Conservation (phyloP, 2,329 filamentous ascomycete species). For the Nemania abortiva region DNA sequence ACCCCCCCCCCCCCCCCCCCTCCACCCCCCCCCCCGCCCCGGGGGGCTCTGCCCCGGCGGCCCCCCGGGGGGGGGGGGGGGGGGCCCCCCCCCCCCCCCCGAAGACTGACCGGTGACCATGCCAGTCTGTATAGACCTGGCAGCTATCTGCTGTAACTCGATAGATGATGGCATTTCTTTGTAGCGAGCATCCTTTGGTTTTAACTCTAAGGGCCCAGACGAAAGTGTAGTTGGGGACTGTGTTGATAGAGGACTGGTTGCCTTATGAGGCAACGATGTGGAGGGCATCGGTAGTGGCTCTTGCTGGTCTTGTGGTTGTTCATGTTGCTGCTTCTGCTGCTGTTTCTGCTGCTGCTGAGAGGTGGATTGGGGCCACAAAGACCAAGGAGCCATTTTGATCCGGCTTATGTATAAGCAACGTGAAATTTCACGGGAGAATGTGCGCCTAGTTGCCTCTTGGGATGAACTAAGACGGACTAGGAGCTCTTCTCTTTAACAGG, state of each 20-base stretch:
- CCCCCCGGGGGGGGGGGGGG: too few species aligned
- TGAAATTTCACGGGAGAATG: not conserved
- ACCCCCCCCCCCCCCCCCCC: too few species aligned
- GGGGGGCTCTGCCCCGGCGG: too few species aligned
- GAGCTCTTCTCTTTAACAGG: not conserved
- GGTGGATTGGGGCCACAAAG: conserved; percentile 32
- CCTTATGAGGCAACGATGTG: conserved; percentile 21
- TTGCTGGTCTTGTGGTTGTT: conserved; percentile 21
- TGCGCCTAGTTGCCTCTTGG: not conserved
- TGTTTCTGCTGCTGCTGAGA: conserved; percentile 32
- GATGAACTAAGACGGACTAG: not conserved
- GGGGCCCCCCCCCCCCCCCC: too few species aligned
- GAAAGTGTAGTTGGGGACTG: conserved; percentile 12
- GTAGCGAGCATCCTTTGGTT: conserved; percentile 17
- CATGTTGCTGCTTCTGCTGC: conserved; percentile 20
- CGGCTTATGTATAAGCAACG: not conserved
- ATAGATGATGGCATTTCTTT: conserved; percentile 43
- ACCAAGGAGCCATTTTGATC: conserved; percentile 35
- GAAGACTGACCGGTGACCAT: conserved; percentile 46
- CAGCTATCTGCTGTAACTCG: conserved; percentile 46
- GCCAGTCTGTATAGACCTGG: conserved; percentile 49
- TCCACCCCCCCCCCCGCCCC: too few species aligned
- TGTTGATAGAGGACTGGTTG: conserved; percentile 13
- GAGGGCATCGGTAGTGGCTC: conserved; percentile 24
- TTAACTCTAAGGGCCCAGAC: conserved; percentile 5